Base-by-base conservation (phyloP, 352 stramenopile species). In the Nothophytophthora sp. region DNA sequence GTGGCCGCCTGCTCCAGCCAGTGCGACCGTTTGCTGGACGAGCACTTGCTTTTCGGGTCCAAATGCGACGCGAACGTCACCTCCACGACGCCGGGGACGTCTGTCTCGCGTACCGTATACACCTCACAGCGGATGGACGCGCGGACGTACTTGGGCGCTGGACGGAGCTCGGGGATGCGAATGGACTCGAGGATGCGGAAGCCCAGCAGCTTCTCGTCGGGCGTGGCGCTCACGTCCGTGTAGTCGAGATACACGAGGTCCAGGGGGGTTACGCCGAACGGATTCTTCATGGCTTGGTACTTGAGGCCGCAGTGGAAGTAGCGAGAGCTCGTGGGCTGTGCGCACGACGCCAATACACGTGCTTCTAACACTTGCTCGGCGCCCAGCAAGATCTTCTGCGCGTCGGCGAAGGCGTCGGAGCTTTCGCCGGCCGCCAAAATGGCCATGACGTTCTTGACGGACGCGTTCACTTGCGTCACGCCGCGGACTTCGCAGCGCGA, bases 221-320 rank as follows among this genome's bases (percentile, higher is more conserved):
- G 45, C 29, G 76, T 88, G n/a, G 74, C 77, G 29, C 70, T 73
- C 30, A 92, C 81, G 38, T 92, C 81, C 15, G 83, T 92, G 65
- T 94, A 94, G 66, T 94, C 83, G 25, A 94, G 60, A 34, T 86
- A 90, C 3, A 94, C 83, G 44, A 94, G 64, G 33, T 94, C 83
- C 10, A 94, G 49, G 4, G 74, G 63, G 3, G 59, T 61, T 16
- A 76, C 50, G 5, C 76, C 81, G 42, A 92, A 92, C 34, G 81
- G 81, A 55, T 92, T 90, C 67, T 90, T 90, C 6, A 94, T 76
- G 15, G 77, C 83, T 46, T 88, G 55, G 53, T 90, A 91, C 60
- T 94, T 94, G 47, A 94, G 76, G 6, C 76, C 83, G 50, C 81
- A 92, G 46, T 94, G 83, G 60, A 90, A 94, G 51, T 81, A 88